These are phyloP conservation scores for Diaporthe aspalathi DNA, from an alignment of 2,329 filamentous ascomycete species.

Conservation along the genomic window DNA sequence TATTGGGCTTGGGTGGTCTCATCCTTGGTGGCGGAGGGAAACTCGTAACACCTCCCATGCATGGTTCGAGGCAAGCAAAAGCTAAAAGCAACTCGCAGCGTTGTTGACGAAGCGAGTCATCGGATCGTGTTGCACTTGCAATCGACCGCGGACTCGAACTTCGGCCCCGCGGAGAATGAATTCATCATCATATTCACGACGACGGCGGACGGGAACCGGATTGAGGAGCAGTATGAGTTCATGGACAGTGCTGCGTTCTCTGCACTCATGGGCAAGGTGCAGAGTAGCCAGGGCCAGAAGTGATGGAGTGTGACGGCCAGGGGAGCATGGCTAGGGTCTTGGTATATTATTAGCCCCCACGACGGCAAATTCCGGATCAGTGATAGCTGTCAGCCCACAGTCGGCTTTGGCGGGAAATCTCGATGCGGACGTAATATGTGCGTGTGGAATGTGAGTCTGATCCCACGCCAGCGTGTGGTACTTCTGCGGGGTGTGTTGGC, in stretches of 20 bases:
- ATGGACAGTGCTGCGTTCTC: neutral
- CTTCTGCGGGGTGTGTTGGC: too few species aligned
- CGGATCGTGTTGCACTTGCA: neutral
- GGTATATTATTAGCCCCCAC: neutral
- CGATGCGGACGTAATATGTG: too few species aligned
- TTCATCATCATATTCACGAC: neutral
- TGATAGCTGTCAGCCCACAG: neutral
- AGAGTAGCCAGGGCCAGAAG: neutral
- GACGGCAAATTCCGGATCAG: neutral
- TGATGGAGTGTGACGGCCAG: neutral
- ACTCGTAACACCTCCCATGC: too few species aligned
- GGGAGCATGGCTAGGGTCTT: neutral
- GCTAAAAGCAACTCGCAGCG: neutral
- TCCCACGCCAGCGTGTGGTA: neutral
- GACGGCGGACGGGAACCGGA: neutral
- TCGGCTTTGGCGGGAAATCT: neutral
- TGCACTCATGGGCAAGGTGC: neutral
- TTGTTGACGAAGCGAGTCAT: neutral
- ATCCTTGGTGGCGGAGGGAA: neutral
- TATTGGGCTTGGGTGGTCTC: neutral
- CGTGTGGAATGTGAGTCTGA: neutral
- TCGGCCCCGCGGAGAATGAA: neutral
- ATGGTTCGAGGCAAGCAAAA: neutral
- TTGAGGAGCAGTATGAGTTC: neutral
- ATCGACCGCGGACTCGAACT: neutral